These are phyloP conservation scores for Hippophae gyantsensis DNA, from an alignment of 306 rosid genomes.

Conservation along the genomic window DNA sequence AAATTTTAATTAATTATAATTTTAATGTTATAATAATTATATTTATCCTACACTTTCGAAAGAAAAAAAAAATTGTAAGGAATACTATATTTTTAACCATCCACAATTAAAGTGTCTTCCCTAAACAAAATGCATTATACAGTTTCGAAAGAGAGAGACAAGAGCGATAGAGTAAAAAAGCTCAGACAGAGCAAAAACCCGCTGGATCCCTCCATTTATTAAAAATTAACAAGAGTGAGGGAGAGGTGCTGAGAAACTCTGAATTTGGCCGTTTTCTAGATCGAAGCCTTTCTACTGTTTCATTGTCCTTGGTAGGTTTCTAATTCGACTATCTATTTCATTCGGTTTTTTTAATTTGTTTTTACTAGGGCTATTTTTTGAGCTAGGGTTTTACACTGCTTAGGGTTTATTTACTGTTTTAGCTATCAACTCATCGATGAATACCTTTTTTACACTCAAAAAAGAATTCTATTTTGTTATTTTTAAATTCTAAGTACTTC, in stretches of 20 bases:
- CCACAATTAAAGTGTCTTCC: too few relatives aligned
- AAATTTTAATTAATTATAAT: too few relatives aligned
- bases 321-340: neutral
- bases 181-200: neutral
- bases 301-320: neutral
- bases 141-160: too few relatives aligned
- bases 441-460: conserved; percentile 6
- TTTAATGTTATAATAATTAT: too few relatives aligned
- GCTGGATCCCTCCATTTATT: neutral
- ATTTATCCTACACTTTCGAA: too few relatives aligned
- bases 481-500: neutral
- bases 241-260: neutral
- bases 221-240: neutral
- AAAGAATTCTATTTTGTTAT: neutral
- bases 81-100: too few relatives aligned
- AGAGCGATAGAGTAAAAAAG: neutral
- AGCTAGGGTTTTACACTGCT: neutral
- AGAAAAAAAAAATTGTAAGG: too few relatives aligned
- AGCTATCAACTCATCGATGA: neutral
- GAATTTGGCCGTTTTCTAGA: neutral
- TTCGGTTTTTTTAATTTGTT: neutral
- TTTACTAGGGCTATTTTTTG: neutral
- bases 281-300: neutral
- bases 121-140: too few relatives aligned
- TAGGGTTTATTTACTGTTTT: conserved; percentile 5